Evolutionary conservation across 2,329 filamentous ascomycete genomes (phyloP).

Genomic region (Sporothrix phasma): DNA sequence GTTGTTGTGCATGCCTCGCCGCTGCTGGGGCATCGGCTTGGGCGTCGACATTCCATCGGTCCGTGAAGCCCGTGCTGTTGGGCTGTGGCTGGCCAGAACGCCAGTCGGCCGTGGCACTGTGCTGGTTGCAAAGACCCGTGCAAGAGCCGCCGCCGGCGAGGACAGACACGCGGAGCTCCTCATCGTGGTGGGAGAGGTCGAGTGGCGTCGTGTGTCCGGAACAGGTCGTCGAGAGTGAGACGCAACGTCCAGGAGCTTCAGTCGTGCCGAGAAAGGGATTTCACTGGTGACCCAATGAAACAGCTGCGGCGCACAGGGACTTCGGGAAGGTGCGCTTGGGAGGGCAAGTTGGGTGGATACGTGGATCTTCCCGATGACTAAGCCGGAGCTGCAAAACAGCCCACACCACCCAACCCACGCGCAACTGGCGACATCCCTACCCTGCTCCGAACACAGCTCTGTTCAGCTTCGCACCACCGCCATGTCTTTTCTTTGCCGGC

Average conservation of each 20-base stretch:
- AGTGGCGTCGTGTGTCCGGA: too few relatives aligned
- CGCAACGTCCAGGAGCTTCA: neutral
- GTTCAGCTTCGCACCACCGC: neutral
- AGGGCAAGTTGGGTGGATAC: neutral
- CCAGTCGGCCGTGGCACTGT: neutral
- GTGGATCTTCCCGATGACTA: neutral
- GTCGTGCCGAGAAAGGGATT: neutral
- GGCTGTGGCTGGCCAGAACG: neutral
- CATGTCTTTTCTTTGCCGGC: constrained; percentile 19
- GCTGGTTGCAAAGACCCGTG: constrained; percentile 33
- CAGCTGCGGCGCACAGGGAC: neutral
- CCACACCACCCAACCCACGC: neutral
- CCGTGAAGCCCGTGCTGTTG: too few relatives aligned
- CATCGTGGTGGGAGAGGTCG: constrained; percentile 26
- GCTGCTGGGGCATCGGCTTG: neutral
- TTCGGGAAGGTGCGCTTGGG: neutral
- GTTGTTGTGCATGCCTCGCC: neutral
- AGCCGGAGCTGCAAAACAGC: neutral
- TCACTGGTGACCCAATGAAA: neutral
- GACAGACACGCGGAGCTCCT: constrained; percentile 31
- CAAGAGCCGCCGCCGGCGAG: constrained; percentile 37
- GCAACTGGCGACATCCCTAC: neutral
- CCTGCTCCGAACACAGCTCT: neutral
- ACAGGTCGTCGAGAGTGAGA: too few relatives aligned
- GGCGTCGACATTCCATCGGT: too few relatives aligned